Base-by-base conservation (phyloP, 345 rosid species). In the Excoecaria agallocha region DNA sequence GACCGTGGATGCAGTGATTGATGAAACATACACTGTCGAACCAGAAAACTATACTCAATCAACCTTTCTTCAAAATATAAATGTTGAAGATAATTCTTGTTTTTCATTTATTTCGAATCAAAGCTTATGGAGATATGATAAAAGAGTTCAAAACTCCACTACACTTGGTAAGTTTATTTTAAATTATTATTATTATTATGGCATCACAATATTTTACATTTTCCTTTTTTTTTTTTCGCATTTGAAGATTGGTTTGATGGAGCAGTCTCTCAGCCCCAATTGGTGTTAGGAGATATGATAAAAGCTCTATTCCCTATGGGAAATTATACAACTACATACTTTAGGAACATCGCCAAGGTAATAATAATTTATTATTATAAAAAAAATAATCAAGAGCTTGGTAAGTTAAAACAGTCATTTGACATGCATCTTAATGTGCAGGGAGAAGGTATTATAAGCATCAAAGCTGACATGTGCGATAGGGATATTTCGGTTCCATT, bases 71-170 rank as follows among this genome's bases (percentile, higher is more conserved):
- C 65, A 75, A 68, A 90, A 94, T 62, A 82, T 92, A 64, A 77
- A 76, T 51, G 84, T 87, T 20, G 89, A 85, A 30, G 97, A 89
- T 69, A 65, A 83, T 46, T 89, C 97, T 6, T 92, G 97, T 68
- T 90, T 94, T 72, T 87, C 86, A 41, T 94, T 94, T 77, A 60
- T 93, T 22, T 12, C 96, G 15, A 92, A 87, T 70, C 92, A 94
- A 79, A 92, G 95, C 82, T 73, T 91, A 10, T 92, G 98, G 98
- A 86, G 98, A 88, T 92, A 79, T 64, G 98, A 94, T 76, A 92
- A 90, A 81, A 82, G 97, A 64, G 75, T 81, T 38, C 86, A 83
- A 62, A 85, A 85, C 49, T 77, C 82, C 50, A 87, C 90, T 46
- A 62, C 78, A 22, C 89, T 89, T 25, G 94, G 97, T 89, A 79